These are phyloP conservation scores for Furcasterigmium furcatum DNA, from an alignment of 2,329 filamentous ascomycete species.

Conservation along the genomic window DNA sequence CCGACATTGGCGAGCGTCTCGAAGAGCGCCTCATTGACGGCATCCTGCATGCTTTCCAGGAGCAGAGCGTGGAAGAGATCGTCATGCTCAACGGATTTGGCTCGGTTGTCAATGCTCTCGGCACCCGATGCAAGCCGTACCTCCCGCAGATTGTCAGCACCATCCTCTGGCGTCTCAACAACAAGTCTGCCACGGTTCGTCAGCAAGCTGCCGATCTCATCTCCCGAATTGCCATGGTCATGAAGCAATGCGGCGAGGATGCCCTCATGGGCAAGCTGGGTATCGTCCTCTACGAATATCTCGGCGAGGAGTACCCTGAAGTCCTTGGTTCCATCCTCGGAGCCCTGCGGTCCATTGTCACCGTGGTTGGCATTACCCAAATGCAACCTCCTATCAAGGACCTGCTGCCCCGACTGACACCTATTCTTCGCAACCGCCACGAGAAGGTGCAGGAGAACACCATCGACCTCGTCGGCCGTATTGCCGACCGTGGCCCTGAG, in stretches of 20 bases:
- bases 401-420: slow-evolving; percentile 87
- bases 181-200: slow-evolving; percentile 94
- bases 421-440: slow-evolving; percentile 97
- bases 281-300: slow-evolving; percentile 93
- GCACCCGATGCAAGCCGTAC: slow-evolving; percentile 92
- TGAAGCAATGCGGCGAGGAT: slow-evolving; percentile 98
- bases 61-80: slow-evolving; percentile 94
- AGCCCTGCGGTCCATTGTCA: slow-evolving; percentile 92
- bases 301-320: slow-evolving; percentile 97
- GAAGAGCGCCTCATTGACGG: slow-evolving; percentile 95
- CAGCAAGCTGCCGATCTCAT: slow-evolving; percentile 97
- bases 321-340: slow-evolving; percentile 95
- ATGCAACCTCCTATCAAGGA: slow-evolving; percentile 99
- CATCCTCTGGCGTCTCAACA: slow-evolving; percentile 94
- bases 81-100: slow-evolving; percentile 97
- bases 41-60: slow-evolving; percentile 94
- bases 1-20: slow-evolving; percentile 87
- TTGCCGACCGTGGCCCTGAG: slow-evolving; percentile 94
- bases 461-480: slow-evolving; percentile 95
- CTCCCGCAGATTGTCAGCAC: slow-evolving; percentile 95
- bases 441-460: slow-evolving; percentile 99
- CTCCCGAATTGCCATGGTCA: slow-evolving; percentile 95
- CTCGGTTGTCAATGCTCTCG: slow-evolving; percentile 92
- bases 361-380: slow-evolving; percentile 93
- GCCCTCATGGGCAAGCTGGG: slow-evolving; percentile 93